Conservation (phyloP, 176 grass and related monocot species). For the Hordeum marinum region DNA sequence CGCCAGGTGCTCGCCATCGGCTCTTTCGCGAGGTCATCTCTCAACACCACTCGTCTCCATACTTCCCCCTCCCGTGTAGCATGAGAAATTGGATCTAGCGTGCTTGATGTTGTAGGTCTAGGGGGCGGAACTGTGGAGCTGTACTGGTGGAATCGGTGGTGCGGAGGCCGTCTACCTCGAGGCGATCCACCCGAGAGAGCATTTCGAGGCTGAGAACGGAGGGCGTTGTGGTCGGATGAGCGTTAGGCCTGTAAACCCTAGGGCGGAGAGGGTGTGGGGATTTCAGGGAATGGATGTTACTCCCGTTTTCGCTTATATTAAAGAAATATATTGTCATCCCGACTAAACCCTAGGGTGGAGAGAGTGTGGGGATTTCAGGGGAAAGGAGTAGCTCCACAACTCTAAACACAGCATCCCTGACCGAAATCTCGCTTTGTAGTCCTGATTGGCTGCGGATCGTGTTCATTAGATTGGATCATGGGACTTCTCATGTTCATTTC, state of each 20-base stretch:
- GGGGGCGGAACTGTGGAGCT: not conserved
- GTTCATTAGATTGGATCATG: not conserved
- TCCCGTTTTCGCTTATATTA: not conserved
- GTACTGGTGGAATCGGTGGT: not conserved
- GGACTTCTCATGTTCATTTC: not conserved
- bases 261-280: no score
- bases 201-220: not conserved
- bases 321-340: not conserved
- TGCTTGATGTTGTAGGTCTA: not conserved
- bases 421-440: not conserved
- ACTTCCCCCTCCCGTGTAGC: not conserved
- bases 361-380: conserved; percentile 4
- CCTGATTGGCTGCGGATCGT: not conserved
- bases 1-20: conserved; percentile 11
- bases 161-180: not conserved
- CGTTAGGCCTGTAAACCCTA: no score
- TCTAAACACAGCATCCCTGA: not conserved
- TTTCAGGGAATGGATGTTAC: not conserved
- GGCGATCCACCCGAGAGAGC: not conserved
- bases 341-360: not conserved
- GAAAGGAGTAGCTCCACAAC: not conserved
- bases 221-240: not conserved
- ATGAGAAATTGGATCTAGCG: no score
- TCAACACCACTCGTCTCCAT: not conserved
- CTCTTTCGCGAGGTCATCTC: conserved; percentile 51